phyloP scores from a whole-genome alignment of 2,329 filamentous ascomycete genomes.

The Ambrosiella xylebori region DNA sequence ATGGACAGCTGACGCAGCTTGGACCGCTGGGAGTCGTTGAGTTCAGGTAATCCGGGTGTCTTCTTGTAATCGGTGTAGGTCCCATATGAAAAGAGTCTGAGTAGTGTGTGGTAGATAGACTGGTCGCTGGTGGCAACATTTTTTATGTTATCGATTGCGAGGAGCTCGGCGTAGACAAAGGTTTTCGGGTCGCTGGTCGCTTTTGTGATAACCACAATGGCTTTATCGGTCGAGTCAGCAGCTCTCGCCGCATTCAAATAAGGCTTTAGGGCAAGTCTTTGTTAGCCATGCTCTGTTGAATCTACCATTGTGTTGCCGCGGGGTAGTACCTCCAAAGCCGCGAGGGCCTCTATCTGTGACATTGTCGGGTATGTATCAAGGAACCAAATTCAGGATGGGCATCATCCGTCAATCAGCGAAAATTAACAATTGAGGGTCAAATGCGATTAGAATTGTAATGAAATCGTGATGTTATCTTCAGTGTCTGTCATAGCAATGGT shows the following conservation, averaged over 20 bases:
- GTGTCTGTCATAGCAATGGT: not conserved
- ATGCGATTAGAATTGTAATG: not conserved
- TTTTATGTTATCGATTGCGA: conserved; percentile 64
- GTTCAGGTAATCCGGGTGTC: conserved; percentile 42
- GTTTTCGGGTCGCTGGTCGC: conserved; percentile 82
- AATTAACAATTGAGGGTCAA: not conserved
- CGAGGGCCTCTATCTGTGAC: conserved; percentile 56
- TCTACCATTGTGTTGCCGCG: not conserved
- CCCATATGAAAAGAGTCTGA: conserved; percentile 84
- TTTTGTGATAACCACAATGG: conserved; percentile 69
- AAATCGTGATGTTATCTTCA: not conserved
- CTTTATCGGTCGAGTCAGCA: conserved; percentile 65
- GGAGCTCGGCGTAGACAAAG: conserved; percentile 87
- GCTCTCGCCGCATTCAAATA: conserved; percentile 80
- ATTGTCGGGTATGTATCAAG: conserved; percentile 24
- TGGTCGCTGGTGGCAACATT: conserved; percentile 37
- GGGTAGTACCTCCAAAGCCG: conserved; percentile 40
- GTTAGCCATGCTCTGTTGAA: not conserved
- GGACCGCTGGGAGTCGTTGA: conserved; percentile 54
- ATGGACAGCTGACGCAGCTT: conserved; percentile 89
- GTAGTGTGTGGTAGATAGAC: conserved; percentile 45
- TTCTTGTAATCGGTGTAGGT: conserved; percentile 61
- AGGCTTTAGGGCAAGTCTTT: conserved; percentile 40
- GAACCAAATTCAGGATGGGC: too few relatives aligned
- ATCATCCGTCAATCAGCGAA: too few relatives aligned